Evolutionary conservation across 192 early-diverging fungal species (phyloP).

Genomic region (Linnemannia zychae): DNA sequence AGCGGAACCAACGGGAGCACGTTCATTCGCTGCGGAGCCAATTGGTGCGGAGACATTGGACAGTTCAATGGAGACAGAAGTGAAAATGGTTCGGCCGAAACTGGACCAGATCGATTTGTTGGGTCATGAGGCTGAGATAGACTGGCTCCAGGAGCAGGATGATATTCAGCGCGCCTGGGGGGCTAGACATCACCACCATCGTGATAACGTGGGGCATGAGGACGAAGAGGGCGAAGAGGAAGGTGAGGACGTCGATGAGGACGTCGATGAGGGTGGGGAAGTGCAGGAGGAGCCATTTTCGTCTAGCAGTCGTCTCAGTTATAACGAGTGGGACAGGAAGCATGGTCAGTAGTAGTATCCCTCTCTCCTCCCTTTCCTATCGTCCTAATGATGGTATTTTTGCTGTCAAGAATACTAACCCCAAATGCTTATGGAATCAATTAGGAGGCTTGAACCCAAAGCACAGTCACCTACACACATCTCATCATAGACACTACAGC

Average conservation of each 20-base stretch:
- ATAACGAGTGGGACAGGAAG: constrained; percentile 12
- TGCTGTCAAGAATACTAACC: no score
- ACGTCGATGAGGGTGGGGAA: not conserved
- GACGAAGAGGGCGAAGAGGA: constrained; percentile 6
- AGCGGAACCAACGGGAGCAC: not conserved
- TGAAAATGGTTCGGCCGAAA: not conserved
- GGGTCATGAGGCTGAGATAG: constrained; percentile 32
- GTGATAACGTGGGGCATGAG: not conserved
- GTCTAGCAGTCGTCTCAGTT: constrained; percentile 5
- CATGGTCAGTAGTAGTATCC: constrained; percentile 25
- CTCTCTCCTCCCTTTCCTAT: no score
- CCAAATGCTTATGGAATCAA: not conserved
- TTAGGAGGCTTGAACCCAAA: constrained; percentile 40
- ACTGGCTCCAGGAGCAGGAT: constrained; percentile 43
- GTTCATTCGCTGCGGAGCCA: not conserved
- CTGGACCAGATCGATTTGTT: constrained; percentile 39
- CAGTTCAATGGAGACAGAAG: not conserved
- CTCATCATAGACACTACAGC: not conserved
- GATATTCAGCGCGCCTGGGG: not conserved
- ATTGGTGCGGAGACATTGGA: not conserved
- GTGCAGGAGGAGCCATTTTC: not conserved
- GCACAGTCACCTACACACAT: not conserved
- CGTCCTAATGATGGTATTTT: no score
- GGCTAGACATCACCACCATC: not conserved
- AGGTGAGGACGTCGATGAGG: not conserved